A percentile compares a stretch with the other conserved stretches of the same genome.
Evolutionary conservation across 208 protist genomes (phyloP).

Genomic region (Leishmania tarentolae): DNA sequence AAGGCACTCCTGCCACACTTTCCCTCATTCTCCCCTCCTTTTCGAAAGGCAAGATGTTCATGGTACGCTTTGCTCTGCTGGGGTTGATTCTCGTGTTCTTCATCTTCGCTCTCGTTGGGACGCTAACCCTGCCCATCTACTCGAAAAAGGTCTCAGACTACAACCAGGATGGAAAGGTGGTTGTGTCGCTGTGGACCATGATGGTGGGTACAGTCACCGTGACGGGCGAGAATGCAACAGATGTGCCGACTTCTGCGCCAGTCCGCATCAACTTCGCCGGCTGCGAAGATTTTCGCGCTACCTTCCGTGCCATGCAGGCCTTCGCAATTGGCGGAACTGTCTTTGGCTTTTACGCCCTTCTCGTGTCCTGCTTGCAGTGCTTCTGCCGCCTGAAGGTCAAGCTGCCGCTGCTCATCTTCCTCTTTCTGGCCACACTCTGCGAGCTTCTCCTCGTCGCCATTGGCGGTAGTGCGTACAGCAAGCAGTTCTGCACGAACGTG

Average conservation of each 20-base stretch:
- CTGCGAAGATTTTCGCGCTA: constrained; percentile 38
- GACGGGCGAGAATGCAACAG: constrained; percentile 15
- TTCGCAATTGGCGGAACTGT: constrained; percentile 50
- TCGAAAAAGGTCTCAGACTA: constrained; percentile 24
- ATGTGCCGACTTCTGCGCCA: constrained; percentile 16
- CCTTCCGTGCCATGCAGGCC: constrained; percentile 45
- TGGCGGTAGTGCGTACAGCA: constrained; percentile 30
- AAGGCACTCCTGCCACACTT: background rate
- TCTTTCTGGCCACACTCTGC: constrained; percentile 35
- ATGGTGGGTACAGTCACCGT: constrained; percentile 23
- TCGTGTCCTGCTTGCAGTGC: constrained; percentile 42
- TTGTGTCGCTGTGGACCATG: constrained; percentile 43
- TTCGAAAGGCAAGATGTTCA: constrained; percentile 23
- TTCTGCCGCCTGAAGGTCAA: constrained; percentile 53
- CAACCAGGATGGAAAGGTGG: constrained; percentile 36
- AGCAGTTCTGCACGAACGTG: constrained; percentile 37
- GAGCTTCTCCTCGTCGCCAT: constrained; percentile 42
- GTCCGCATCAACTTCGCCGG: constrained; percentile 53
- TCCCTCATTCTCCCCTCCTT: background rate
- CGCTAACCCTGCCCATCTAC: constrained; percentile 42
- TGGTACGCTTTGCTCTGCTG: constrained; percentile 42
- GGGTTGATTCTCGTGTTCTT: constrained; percentile 33
- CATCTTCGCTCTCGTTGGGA: constrained; percentile 46
- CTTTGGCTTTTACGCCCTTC: constrained; percentile 49
- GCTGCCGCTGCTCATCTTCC: constrained; percentile 54